These are phyloP conservation scores for Podospora appendiculata DNA, from an alignment of 495 filamentous ascomycete genomes.

Conservation along the genomic window DNA sequence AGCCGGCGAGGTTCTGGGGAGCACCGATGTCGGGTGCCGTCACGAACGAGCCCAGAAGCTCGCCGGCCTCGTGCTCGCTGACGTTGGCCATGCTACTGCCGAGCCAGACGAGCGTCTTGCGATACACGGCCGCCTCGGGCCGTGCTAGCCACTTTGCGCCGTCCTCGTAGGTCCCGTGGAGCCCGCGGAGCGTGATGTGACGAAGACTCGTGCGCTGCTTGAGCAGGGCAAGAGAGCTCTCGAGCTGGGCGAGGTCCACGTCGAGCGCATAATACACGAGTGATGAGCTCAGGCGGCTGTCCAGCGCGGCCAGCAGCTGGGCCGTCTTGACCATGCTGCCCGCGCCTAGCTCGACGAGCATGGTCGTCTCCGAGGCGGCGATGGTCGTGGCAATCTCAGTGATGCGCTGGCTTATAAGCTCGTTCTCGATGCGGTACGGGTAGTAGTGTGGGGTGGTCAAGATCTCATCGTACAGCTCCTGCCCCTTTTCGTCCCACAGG, in stretches of 20 bases:
- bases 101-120: slow-evolving; percentile 6
- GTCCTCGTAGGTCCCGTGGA: slow-evolving; percentile 10
- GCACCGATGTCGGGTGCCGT: not conserved
- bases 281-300: not conserved
- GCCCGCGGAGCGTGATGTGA: slow-evolving; percentile 1
- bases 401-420: not conserved
- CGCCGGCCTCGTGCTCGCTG: slow-evolving; percentile 1
- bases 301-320: not conserved
- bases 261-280: slow-evolving; percentile 11
- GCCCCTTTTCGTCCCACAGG: slow-evolving; percentile 12
- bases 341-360: slow-evolving; percentile 10
- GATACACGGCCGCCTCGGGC: not conserved
- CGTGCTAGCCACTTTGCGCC: slow-evolving; percentile 2
- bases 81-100: slow-evolving; percentile 10
- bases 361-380: slow-evolving; percentile 2
- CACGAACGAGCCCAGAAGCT: not conserved
- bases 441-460: slow-evolving; percentile 3
- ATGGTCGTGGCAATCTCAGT: slow-evolving; percentile 1
- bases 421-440: slow-evolving; percentile 9
- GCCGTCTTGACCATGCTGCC: slow-evolving; percentile 9
- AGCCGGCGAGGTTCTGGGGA: slow-evolving; percentile 4
- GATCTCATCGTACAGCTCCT: slow-evolving; percentile 8
- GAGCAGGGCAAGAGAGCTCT: not conserved
- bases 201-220: not conserved
- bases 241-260: slow-evolving; percentile 5